Percentiles rank a stretch among this genome's conserved stretches.
Conservation (phyloP, 2,329 filamentous ascomycete species). For the Stachybotrys chlorohalonatus region DNA sequence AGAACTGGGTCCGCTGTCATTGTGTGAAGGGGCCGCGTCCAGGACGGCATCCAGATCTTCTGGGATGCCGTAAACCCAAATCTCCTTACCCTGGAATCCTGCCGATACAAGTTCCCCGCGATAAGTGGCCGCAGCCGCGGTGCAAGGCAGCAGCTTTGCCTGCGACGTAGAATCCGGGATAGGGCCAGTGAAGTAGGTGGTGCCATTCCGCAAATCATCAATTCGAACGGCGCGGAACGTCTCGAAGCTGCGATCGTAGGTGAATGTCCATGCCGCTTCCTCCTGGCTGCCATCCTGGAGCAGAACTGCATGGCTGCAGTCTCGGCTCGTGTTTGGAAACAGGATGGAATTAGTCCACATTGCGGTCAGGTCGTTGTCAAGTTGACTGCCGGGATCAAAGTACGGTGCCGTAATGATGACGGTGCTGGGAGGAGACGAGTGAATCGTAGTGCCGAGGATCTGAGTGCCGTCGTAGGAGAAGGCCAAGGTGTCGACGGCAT, state of each 20-base stretch:
- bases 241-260: constrained; percentile 68
- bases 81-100: constrained; percentile 61
- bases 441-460: constrained; percentile 64
- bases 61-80: constrained; percentile 75
- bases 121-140: constrained; percentile 59
- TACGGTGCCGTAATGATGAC: constrained; percentile 74
- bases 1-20: constrained; percentile 12
- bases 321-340: constrained; percentile 71
- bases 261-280: constrained; percentile 68
- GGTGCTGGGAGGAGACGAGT: constrained; percentile 56
- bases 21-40: constrained; percentile 22
- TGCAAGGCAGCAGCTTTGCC: constrained; percentile 56
- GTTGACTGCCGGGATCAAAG: constrained; percentile 60
- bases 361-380: constrained; percentile 61
- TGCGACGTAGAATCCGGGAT: constrained; percentile 40
- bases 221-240: constrained; percentile 70
- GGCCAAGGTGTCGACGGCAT: constrained; percentile 61
- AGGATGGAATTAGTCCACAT: constrained; percentile 82
- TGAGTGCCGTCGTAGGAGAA: constrained; percentile 75
- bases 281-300: constrained; percentile 51
- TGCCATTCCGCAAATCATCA: constrained; percentile 66
- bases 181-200: constrained; percentile 71
- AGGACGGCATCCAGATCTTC: constrained; percentile 58
- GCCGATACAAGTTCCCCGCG: constrained; percentile 64
- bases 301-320: constrained; percentile 69